phyloP scores from a whole-genome alignment of 352 stramenopile species.

The Globisporangium mamillatum region DNA sequence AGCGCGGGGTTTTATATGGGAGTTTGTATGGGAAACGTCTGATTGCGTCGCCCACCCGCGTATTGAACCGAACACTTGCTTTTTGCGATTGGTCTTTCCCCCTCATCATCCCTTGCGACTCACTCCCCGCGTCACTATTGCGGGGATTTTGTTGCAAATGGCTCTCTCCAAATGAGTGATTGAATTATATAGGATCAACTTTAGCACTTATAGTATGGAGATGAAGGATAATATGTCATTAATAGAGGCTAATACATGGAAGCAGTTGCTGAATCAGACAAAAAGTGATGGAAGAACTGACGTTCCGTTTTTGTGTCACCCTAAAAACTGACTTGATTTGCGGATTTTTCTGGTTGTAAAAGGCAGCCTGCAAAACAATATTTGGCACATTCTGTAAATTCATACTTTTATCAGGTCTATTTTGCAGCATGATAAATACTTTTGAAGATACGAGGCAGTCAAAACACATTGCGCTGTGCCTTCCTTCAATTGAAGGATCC shows the following conservation, averaged over 20 bases:
- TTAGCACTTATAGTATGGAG: not conserved
- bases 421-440: not conserved
- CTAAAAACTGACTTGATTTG: conserved; percentile 16
- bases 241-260: not conserved
- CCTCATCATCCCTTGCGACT: not conserved
- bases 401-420: not conserved
- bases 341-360: conserved; percentile 4
- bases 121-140: not conserved
- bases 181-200: not conserved
- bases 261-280: conserved; percentile 4
- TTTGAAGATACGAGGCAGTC: not conserved
- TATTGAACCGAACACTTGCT: not conserved
- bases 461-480: not conserved
- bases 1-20: not conserved
- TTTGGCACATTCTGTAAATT: not conserved
- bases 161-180: not conserved
- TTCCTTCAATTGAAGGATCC: not conserved
- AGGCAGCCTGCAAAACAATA: not conserved
- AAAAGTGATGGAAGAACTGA: not conserved
- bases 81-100: not conserved
- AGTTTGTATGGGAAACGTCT: conserved; percentile 9
- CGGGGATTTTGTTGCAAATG: not conserved
- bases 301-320: not conserved
- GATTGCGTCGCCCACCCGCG: conserved; percentile 1
- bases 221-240: not conserved